Evolutionary conservation across 768 basidiomycete genomes (phyloP), one percentile per base, ranked within the genome.

Genomic region (Lactifluus pinguis): DNA sequence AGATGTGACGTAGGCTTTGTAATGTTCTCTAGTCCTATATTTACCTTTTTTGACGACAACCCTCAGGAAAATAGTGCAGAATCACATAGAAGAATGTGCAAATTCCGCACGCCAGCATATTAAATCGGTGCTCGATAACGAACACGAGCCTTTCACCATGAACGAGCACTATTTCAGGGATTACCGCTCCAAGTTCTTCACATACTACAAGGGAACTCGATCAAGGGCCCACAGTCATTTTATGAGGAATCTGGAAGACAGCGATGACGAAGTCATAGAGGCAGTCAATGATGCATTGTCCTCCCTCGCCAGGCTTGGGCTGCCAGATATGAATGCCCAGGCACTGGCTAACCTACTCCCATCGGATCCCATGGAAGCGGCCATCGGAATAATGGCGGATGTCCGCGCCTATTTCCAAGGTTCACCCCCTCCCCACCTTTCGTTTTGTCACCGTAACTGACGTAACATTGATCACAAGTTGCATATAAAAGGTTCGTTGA

Each of bases 381-480:
- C 83, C 0, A 63, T 87, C 6, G 66, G 68, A 8, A 83, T 89
- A 64, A 89, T 89, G 86, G 84, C 85, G 0, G 80, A 83, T 51
- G 84, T 87, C 4, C 75, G 84, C 6, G 86, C 84, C 0, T 88
- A 88, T 61, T 88, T 88, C 68, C 83, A 87, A 79, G 87, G 87
- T 87, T 65, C 13, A 62, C 59, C 44, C 36, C 50, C 11, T 49
- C 25, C 34, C 50, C 25, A 25, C n/a, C 36, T 14, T 13, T 30
- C 30, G 30, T n/a, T 6, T 6, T 47, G 19, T 39, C 14, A 52
- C 6, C 10, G 10, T 64, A 13, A 21, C 50, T 63, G 39, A 57
- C 32, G 9, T 4, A 1, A 41, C 13, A 38, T 32, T 25, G 44
- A 52, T 36, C 51, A 19, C 30, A 73, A 25, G 83, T 85, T 1